Base-by-base conservation (phyloP, 805 yeast species). In the Sugiyamaella qingdaonensis region DNA sequence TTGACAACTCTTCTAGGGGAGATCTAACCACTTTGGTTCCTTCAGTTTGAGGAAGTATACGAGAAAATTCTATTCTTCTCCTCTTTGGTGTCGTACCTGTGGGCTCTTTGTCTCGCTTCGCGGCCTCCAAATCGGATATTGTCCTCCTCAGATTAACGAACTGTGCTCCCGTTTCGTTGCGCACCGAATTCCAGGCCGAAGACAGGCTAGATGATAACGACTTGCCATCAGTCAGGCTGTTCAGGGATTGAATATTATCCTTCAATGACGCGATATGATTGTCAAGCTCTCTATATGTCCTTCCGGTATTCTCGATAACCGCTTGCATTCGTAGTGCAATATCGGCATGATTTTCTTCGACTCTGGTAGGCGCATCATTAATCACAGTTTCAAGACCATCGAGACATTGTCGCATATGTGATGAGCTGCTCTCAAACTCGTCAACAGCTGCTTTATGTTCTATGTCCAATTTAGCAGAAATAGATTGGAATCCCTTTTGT, bases 21-120 rank as follows among this genome's bases (percentile, higher is more conserved):
- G 21, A 36, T n/a, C 55, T 46, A 1, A 9, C 16, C 44, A 14
- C 43, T 16, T n/a, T 14, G 4, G 53, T 10, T 13, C 44, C 16
- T 29, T 48, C 27, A 14, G 57, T 54, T 16, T 54, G 57, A 18
- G 58, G 58, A 9, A 55, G 47, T 29, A 41, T 46, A 14, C 58
- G 39, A 4, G 54, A 36, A 37, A 55, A 55, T 45, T 52, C 54
- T 9, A 51, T 18, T 45, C 29, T 39, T 10, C 49, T 31, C 21
- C 53, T 33, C 27, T 48, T 35, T 5, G 58, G 58, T 11, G 49
- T 52, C 10, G 48, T 31, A 13, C 48, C 48, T 4, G 48, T 29
- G 4, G 48, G 21, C 29, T 2, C 48, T 7, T 45, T 36, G n/a
- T 29, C 35, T 4, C 10, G 24, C 16, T 45, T n/a, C 37, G 32